phyloP scores from a whole-genome alignment of 2,329 filamentous ascomycete genomes.

The Fusarium buxicola region DNA sequence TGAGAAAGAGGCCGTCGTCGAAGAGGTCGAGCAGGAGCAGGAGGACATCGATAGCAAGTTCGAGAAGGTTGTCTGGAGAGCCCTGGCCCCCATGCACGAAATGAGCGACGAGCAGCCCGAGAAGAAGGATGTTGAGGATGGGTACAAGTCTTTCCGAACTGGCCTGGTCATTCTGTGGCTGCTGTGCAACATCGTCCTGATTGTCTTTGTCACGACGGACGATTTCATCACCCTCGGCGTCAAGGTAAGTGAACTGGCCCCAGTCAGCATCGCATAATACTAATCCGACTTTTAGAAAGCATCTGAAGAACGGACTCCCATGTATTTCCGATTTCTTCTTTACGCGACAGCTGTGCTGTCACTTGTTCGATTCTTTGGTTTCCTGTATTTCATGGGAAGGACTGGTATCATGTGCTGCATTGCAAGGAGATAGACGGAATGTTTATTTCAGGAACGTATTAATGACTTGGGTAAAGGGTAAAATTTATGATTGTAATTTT shows the following conservation, averaged over 20 bases:
- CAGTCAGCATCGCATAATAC: neutral
- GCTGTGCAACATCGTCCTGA: conserved; percentile 43
- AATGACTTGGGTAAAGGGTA: neutral
- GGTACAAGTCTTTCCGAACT: conserved; percentile 43
- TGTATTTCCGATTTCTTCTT: conserved; percentile 40
- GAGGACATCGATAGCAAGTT: conserved; percentile 44
- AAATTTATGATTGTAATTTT: neutral
- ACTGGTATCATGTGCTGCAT: conserved; percentile 45
- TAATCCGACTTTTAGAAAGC: conserved; percentile 33
- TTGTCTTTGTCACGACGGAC: conserved; percentile 41
- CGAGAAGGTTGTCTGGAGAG: conserved; percentile 43
- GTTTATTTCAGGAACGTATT: neutral
- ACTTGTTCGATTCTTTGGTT: conserved; percentile 40
- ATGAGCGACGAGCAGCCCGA: conserved; percentile 34
- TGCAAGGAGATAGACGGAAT: conserved; percentile 29
- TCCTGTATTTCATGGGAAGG: conserved; percentile 42
- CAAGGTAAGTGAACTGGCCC: conserved; percentile 19
- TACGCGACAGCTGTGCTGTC: conserved; percentile 42
- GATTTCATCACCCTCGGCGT: conserved; percentile 40
- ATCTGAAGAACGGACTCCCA: conserved; percentile 32
- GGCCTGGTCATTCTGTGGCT: conserved; percentile 42
- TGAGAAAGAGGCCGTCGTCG: conserved; percentile 41
- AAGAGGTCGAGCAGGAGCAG: conserved; percentile 42
- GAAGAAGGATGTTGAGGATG: conserved; percentile 41
- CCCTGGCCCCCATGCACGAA: conserved; percentile 40